Conservation (phyloP, 257 asterid genomes). For the Ballota nigra region DNA sequence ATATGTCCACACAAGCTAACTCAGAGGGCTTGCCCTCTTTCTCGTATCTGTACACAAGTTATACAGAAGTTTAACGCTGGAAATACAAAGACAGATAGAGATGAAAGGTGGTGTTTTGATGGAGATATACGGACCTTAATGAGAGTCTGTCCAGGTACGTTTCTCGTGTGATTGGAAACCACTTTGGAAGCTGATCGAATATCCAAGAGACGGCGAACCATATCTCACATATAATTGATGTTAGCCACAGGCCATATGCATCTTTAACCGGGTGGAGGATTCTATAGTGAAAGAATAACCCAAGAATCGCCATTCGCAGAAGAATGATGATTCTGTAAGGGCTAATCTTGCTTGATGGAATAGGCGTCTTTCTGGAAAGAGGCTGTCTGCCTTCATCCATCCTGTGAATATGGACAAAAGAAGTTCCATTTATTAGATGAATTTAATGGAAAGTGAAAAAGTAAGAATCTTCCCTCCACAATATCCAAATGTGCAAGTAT, state of each 20-base stretch:
- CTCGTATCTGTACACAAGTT: conserved; percentile 64
- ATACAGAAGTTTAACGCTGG: conserved; percentile 14
- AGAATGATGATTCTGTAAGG: conserved; percentile 87
- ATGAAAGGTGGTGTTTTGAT: background rate
- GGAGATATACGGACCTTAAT: conserved; percentile 46
- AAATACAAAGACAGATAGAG: background rate
- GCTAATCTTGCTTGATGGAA: conserved; percentile 86
- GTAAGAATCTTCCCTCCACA: background rate
- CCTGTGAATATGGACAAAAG: conserved; percentile 39
- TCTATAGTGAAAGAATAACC: conserved; percentile 87
- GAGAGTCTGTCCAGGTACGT: conserved; percentile 89
- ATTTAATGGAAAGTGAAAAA: background rate
- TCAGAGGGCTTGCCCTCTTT: conserved; percentile 95
- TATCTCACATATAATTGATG: conserved; percentile 90
- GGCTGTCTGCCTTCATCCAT: conserved; percentile 99
- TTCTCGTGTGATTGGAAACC: conserved; percentile 90
- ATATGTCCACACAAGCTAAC: conserved; percentile 75
- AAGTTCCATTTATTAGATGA: background rate
- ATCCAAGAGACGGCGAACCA: conserved; percentile 98
- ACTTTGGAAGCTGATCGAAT: conserved; percentile 88
- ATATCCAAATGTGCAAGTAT: background rate
- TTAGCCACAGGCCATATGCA: conserved; percentile 93
- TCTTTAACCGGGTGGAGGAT: conserved; percentile 82
- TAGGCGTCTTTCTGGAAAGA: conserved; percentile 81
- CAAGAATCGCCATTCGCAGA: conserved; percentile 73